phyloP scores from a whole-genome alignment of 2,329 filamentous ascomycete genomes.

The Epichloe scottii region DNA sequence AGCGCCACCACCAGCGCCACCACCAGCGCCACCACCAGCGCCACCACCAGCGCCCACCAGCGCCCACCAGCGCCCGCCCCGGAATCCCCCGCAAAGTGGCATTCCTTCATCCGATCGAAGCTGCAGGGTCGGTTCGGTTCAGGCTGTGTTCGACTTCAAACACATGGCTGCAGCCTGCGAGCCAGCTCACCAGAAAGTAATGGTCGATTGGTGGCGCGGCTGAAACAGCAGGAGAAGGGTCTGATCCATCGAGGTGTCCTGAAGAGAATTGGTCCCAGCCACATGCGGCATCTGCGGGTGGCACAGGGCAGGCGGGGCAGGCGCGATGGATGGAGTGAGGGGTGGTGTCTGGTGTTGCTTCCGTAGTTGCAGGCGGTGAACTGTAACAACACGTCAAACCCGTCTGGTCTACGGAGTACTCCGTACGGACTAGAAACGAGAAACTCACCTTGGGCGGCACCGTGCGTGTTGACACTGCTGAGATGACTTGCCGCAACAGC shows the following conservation, averaged over 20 bases:
- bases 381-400: neutral
- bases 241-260: neutral
- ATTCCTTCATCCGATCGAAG: neutral
- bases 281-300: neutral
- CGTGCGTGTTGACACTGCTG: too few relatives aligned
- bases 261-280: neutral
- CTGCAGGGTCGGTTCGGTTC: neutral
- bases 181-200: neutral
- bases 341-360: too few relatives aligned
- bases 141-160: neutral
- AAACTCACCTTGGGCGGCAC: too few relatives aligned
- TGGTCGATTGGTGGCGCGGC: neutral
- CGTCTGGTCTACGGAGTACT: too few relatives aligned
- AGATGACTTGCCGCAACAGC: neutral
- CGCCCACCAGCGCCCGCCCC: neutral
- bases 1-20: too few relatives aligned
- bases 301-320: neutral
- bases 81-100: slow-evolving; percentile 1
- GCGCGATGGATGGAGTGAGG: too few relatives aligned
- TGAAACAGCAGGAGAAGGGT: neutral
- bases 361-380: too few relatives aligned
- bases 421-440: too few relatives aligned
- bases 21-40: neutral
- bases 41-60: too few relatives aligned
- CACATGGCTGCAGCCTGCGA: neutral